Percentiles rank a stretch among this genome's conserved stretches.
Evolutionary conservation across 768 basidiomycete species (phyloP).

Genomic region (Cubamyces lactineus): DNA sequence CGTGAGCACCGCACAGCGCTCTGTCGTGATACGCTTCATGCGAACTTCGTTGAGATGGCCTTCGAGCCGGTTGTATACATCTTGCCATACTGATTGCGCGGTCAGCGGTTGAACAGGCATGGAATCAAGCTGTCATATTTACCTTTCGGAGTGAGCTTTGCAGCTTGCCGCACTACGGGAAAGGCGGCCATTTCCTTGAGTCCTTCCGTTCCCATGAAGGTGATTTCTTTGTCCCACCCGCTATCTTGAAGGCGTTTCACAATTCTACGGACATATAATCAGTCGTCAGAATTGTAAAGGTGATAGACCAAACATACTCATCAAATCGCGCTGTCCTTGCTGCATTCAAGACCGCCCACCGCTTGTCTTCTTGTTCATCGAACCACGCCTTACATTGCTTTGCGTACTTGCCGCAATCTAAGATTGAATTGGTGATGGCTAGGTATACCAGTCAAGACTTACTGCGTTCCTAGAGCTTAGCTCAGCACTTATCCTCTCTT

Average conservation of each 20-base stretch:
- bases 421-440: too few relatives aligned
- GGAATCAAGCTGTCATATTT: neutral
- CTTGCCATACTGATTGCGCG: neutral
- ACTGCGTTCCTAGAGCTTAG: too few relatives aligned
- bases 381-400: neutral
- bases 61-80: neutral
- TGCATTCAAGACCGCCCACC: neutral
- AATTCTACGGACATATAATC: neutral
- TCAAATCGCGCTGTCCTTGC: neutral
- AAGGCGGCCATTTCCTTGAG: neutral
- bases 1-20: neutral
- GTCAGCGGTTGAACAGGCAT: neutral
- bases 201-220: neutral
- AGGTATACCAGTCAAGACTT: neutral
- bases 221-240: slow-evolving; percentile 6
- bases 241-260: neutral
- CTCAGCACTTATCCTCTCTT: too few relatives aligned
- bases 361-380: neutral
- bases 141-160: neutral
- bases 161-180: neutral
- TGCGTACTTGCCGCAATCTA: neutral
- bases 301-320: neutral
- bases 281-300: neutral
- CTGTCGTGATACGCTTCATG: neutral
- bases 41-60: neutral